A percentile compares a stretch with the other conserved stretches of the same genome.
These are phyloP conservation scores for Trametes maxima DNA, from an alignment of 768 basidiomycete genomes.

Conservation along the genomic window DNA sequence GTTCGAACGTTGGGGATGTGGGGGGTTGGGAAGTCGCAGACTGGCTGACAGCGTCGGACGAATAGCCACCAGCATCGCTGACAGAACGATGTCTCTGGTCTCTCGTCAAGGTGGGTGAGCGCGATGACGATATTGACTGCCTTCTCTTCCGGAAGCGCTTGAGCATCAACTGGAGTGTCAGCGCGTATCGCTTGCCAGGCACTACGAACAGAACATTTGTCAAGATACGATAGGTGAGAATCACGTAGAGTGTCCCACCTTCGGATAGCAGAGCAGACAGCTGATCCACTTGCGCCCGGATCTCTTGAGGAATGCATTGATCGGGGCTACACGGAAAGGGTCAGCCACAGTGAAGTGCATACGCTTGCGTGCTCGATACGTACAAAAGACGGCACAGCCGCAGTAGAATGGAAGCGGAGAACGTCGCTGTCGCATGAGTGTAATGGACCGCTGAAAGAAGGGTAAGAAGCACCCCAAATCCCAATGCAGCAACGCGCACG, in stretches of 20 bases:
- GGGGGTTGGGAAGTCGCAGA: slow-evolving; percentile 35
- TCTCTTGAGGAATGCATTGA: slow-evolving; percentile 76
- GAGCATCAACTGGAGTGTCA: slow-evolving; percentile 88
- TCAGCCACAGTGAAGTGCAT: not conserved
- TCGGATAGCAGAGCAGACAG: slow-evolving; percentile 75
- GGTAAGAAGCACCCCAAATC: not conserved
- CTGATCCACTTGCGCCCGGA: slow-evolving; percentile 76
- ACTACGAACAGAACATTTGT: slow-evolving; percentile 48
- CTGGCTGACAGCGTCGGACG: slow-evolving; percentile 39
- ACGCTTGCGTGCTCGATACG: slow-evolving; percentile 32
- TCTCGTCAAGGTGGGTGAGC: slow-evolving; percentile 61
- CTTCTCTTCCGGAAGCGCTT: slow-evolving; percentile 72
- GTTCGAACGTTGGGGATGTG: slow-evolving; percentile 61
- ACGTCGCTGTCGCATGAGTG: slow-evolving; percentile 91
- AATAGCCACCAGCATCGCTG: slow-evolving; percentile 42
- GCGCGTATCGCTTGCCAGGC: slow-evolving; percentile 90
- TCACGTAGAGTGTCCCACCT: slow-evolving; percentile 46
- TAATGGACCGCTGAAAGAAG: slow-evolving; percentile 72
- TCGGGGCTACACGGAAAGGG: slow-evolving; percentile 58
- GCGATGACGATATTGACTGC: slow-evolving; percentile 49
- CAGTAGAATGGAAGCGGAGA: slow-evolving; percentile 87
- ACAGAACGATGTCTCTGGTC: slow-evolving; percentile 48
- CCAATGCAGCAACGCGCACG: slow-evolving; percentile 22
- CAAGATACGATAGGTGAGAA: not conserved
- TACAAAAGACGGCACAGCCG: slow-evolving; percentile 87